Evolutionary conservation across 176 grass and related monocot species (phyloP).

Genomic region (Avena eriantha): DNA sequence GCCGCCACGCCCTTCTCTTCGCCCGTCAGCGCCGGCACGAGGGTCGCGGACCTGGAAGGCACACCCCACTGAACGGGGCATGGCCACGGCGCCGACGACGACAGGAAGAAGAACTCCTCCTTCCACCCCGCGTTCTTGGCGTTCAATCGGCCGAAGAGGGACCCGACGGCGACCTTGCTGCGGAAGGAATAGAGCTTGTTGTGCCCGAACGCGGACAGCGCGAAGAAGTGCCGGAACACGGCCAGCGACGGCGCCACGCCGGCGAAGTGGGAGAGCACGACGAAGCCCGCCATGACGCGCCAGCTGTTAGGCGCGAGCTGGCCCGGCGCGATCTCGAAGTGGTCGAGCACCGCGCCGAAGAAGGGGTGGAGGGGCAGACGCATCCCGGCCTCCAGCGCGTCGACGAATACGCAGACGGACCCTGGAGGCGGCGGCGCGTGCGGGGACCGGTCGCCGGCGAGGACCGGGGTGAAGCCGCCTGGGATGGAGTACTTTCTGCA

Average conservation of each 20-base stretch:
- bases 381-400: constrained; percentile 4
- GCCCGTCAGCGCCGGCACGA: background rate
- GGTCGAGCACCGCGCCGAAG: background rate
- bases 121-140: background rate
- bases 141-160: background rate
- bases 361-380: background rate
- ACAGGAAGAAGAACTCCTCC: background rate
- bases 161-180: background rate
- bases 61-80: background rate
- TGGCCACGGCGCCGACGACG: constrained; percentile 10
- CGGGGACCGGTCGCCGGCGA: constrained; percentile 3
- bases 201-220: background rate
- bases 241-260: background rate
- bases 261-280: constrained; percentile 22
- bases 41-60: background rate
- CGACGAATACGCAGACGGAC: background rate
- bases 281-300: constrained; percentile 15
- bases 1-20: background rate
- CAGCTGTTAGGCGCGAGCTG: constrained; percentile 16
- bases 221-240: constrained; percentile 2
- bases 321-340: background rate
- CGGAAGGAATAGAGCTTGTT: background rate
- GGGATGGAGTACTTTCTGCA: constrained; percentile 29
- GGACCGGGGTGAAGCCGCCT: background rate
- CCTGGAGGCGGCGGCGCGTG: background rate